These are phyloP conservation scores for Dipteronia sinensis DNA, from an alignment of 345 rosid species.

Conservation along the genomic window DNA sequence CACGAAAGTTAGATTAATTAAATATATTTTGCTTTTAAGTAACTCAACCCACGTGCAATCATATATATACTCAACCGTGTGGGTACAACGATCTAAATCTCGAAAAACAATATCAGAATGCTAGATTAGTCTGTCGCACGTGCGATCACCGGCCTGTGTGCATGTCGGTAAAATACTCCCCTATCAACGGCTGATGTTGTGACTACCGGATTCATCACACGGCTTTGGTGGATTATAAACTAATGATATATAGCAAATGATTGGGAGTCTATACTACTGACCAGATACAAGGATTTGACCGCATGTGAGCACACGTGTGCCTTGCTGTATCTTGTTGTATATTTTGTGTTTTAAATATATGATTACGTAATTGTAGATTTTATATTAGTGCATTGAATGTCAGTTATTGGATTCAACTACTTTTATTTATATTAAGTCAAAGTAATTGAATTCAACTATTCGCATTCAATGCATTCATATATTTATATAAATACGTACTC, in stretches of 20 bases:
- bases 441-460: too few species aligned
- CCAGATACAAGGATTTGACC: background rate
- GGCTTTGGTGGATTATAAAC: background rate
- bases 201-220: background rate
- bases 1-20: background rate
- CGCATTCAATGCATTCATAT: too few species aligned
- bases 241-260: too few species aligned
- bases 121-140: background rate
- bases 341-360: too few species aligned
- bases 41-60: background rate
- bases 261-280: conserved; percentile 8
- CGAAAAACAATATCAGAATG: background rate
- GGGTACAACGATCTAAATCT: background rate
- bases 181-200: background rate
- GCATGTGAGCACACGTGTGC: conserved; percentile 16
- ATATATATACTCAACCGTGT: background rate
- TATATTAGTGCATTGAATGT: too few species aligned
- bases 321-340: background rate
- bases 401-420: too few species aligned
- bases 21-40: background rate
- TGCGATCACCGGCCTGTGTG: background rate
- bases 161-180: background rate
- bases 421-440: too few species aligned
- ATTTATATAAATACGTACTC: too few species aligned
- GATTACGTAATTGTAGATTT: too few species aligned